Evolutionary conservation across 1,139 yeast genomes (phyloP).

Genomic region (Zygosaccharomyces sapae): DNA sequence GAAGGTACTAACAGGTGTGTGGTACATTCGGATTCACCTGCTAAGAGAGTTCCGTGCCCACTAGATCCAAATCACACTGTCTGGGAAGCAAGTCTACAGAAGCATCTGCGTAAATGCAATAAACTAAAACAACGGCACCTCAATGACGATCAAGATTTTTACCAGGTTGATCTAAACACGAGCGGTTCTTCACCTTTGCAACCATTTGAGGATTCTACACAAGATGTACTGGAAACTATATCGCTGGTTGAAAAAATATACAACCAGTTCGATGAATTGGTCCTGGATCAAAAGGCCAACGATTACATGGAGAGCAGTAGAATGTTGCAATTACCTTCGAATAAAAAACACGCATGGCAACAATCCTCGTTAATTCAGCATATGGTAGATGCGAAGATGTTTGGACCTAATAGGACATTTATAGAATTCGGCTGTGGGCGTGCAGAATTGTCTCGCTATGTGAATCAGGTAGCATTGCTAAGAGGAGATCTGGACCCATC

Average conservation of each 20-base stretch:
- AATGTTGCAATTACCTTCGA: slow-evolving; percentile 45
- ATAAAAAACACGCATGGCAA: slow-evolving; percentile 74
- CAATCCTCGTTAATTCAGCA: slow-evolving; percentile 80
- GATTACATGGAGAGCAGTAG: slow-evolving; percentile 33
- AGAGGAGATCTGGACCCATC: background rate
- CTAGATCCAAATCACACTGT: slow-evolving; percentile 71
- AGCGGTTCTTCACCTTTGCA: background rate
- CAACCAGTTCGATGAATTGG: slow-evolving; percentile 21
- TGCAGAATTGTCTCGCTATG: slow-evolving; percentile 72
- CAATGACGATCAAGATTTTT: slow-evolving; percentile 38
- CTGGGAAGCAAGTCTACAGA: slow-evolving; percentile 53
- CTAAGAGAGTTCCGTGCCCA: slow-evolving; percentile 64
- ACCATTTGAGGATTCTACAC: background rate
- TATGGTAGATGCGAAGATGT: slow-evolving; percentile 44
- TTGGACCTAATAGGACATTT: slow-evolving; percentile 42
- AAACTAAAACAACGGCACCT: slow-evolving; percentile 39
- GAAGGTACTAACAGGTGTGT: slow-evolving; percentile 9
- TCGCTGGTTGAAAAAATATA: slow-evolving; percentile 34
- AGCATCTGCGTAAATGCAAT: slow-evolving; percentile 63
- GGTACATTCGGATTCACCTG: slow-evolving; percentile 7
- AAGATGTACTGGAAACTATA: slow-evolving; percentile 34
- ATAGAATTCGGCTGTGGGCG: slow-evolving; percentile 90
- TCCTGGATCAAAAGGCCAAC: slow-evolving; percentile 28
- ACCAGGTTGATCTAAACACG: slow-evolving; percentile 23
- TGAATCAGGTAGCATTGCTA: slow-evolving; percentile 35